phyloP scores from a whole-genome alignment of 257 asterid genomes.

The Penstemon barbatus region DNA sequence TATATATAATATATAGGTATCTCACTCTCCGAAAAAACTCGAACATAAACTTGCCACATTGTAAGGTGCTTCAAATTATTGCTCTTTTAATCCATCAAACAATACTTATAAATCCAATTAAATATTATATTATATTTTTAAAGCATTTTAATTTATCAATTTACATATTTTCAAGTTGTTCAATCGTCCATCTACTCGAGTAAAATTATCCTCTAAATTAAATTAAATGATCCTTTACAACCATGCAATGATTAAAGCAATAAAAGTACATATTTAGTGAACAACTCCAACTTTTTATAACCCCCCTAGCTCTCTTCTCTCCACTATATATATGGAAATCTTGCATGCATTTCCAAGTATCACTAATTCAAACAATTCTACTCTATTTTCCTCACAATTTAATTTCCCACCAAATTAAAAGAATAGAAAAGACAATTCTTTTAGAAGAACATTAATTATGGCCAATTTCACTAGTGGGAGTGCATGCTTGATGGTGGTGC shows the following conservation, averaged over 20 bases:
- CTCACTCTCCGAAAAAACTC: no score
- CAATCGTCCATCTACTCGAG: no score
- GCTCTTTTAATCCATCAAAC: no score
- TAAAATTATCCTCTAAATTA: no score
- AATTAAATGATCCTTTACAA: background rate
- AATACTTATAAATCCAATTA: no score
- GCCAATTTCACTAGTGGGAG: slow-evolving; percentile 27
- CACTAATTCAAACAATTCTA: background rate
- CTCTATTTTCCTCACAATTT: background rate
- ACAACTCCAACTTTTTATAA: slow-evolving; percentile 34
- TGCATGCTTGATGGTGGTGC: slow-evolving; percentile 25
- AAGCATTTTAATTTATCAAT: no score
- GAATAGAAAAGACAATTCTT: background rate
- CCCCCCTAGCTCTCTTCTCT: background rate
- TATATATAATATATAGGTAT: no score
- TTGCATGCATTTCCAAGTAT: background rate
- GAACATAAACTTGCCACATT: no score
- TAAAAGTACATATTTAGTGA: slow-evolving; percentile 24
- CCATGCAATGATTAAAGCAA: background rate
- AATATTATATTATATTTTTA: no score
- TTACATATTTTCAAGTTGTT: no score
- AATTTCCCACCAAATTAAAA: background rate
- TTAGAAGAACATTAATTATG: slow-evolving; percentile 32
- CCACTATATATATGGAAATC: background rate
- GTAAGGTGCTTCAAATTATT: no score